Evolutionary conservation across 495 filamentous ascomycete species (phyloP).

Genomic region (Podospora australis): DNA sequence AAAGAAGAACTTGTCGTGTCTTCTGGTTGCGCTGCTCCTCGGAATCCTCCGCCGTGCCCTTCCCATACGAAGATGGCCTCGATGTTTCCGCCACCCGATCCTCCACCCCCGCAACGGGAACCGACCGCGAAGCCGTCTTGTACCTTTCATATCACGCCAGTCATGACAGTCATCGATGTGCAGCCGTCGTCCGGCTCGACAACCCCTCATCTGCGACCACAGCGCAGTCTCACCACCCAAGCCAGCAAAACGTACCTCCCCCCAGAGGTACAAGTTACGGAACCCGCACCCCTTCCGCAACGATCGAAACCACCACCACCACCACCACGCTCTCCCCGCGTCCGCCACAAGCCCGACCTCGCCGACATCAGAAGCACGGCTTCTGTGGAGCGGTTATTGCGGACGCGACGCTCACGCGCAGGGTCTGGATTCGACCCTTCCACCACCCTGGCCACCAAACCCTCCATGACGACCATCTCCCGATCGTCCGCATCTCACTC

Average conservation of each 20-base stretch:
- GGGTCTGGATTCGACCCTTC: not conserved
- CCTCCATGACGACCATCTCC: no score
- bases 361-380: not conserved
- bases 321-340: no score
- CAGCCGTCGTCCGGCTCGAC: conserved; percentile 6
- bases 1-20: not conserved
- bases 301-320: not conserved
- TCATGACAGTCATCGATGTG: conserved; percentile 19
- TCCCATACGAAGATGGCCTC: not conserved
- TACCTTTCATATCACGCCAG: conserved; percentile 6
- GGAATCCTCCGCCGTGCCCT: not conserved
- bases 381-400: not conserved
- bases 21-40: not conserved
- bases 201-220: not conserved
- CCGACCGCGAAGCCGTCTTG: not conserved
- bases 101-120: not conserved
- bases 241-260: not conserved
- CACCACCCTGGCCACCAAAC: not conserved
- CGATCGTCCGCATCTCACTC: not conserved
- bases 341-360: not conserved
- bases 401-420: not conserved
- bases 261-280: not conserved
- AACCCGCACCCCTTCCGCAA: conserved; percentile 12
- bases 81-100: not conserved
- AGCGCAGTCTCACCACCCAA: not conserved